Evolutionary conservation across 805 yeast species (phyloP).

Genomic region (Kazachstania kunashirensis): DNA sequence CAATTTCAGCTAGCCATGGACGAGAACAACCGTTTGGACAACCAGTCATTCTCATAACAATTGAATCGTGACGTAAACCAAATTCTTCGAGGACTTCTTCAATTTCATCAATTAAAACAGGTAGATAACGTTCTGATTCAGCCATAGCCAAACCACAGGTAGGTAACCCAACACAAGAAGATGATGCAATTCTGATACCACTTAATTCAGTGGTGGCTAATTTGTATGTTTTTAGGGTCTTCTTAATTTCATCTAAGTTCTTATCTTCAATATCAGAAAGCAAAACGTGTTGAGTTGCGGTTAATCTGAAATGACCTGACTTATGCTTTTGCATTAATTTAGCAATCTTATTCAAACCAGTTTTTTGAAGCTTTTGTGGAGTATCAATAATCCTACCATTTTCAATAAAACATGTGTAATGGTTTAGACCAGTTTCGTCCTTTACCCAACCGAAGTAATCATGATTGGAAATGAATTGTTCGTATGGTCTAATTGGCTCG

Average conservation of each 20-base stretch:
- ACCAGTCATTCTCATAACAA: constrained; percentile 97
- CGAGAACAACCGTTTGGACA: constrained; percentile 98
- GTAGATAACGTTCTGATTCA: constrained; percentile 84
- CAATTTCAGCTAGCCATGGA: constrained; percentile 96
- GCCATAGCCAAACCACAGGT: constrained; percentile 99
- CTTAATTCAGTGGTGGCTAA: constrained; percentile 77
- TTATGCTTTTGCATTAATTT: constrained; percentile 46
- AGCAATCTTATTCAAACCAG: constrained; percentile 77
- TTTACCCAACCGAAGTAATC: constrained; percentile 92
- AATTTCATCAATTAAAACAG: constrained; percentile 67
- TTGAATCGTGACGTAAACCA: constrained; percentile 87
- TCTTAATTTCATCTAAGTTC: constrained; percentile 53
- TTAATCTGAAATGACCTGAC: constrained; percentile 83
- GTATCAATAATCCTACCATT: constrained; percentile 95
- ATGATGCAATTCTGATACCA: constrained; percentile 78
- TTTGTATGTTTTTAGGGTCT: constrained; percentile 58
- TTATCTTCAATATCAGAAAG: constrained; percentile 64
- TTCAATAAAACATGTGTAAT: constrained; percentile 89
- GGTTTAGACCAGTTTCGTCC: constrained; percentile 76
- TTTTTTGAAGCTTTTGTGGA: constrained; percentile 78
- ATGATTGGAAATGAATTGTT: constrained; percentile 66
- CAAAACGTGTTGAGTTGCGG: constrained; percentile 91
- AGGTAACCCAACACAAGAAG: constrained; percentile 97
- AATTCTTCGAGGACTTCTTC: constrained; percentile 84
- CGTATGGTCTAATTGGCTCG: constrained; percentile 58